Conservation (phyloP, 208 protist genomes). For the Tritrichomonas foetus region DNA sequence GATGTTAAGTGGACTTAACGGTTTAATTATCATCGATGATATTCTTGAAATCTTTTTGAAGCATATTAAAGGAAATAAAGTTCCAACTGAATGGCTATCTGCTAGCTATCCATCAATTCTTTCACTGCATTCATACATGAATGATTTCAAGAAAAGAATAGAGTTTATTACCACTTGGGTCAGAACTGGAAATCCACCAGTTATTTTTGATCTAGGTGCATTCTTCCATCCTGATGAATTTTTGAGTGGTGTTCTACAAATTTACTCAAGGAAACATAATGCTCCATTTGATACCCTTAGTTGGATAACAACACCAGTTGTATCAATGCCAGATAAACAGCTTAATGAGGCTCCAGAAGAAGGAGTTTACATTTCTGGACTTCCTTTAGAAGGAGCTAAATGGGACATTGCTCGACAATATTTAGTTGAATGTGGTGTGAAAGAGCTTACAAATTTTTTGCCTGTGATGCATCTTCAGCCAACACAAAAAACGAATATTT, state of each 20-base stretch:
- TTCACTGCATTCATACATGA: conserved; percentile 81
- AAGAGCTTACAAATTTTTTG: conserved; percentile 87
- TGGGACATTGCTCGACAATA: conserved; percentile 80
- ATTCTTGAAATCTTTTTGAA: conserved; percentile 66
- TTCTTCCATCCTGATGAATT: conserved; percentile 97
- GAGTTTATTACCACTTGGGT: conserved; percentile 81
- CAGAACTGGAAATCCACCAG: conserved; percentile 54
- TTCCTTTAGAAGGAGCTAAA: conserved; percentile 90
- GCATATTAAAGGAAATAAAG: conserved; percentile 61
- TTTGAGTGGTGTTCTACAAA: conserved; percentile 95
- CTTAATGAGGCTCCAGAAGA: conserved; percentile 63
- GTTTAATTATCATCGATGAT: conserved; percentile 67
- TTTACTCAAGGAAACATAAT: conserved; percentile 84
- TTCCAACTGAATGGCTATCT: conserved; percentile 79
- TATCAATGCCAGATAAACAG: conserved; percentile 61
- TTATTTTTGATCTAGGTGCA: conserved; percentile 74
- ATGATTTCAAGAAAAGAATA: conserved; percentile 81
- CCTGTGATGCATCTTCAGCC: conserved; percentile 96
- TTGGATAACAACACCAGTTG: neutral
- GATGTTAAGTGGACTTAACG: conserved; percentile 78
- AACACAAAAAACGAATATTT: conserved; percentile 61
- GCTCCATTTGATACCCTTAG: conserved; percentile 76
- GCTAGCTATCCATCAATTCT: conserved; percentile 89
- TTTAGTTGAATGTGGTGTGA: conserved; percentile 83
- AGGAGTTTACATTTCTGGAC: conserved; percentile 84